phyloP scores from a whole-genome alignment of 331 rosid species.

The Pyracantha coccinea region DNA sequence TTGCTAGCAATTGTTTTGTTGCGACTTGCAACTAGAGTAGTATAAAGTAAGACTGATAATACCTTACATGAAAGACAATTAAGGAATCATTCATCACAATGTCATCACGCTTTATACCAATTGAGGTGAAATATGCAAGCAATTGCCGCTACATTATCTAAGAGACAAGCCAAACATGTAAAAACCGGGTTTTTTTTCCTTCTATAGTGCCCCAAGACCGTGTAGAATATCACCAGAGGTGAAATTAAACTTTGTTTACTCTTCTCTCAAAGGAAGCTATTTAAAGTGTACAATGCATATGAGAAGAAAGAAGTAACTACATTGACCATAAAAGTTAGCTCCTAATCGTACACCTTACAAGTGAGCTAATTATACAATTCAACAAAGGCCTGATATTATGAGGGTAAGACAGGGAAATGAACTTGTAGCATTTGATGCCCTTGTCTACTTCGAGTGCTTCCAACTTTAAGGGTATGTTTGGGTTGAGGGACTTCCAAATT shows the following conservation, averaged over 20 bases:
- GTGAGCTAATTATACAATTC: neutral
- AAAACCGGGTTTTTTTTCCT: neutral
- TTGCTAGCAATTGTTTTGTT: neutral
- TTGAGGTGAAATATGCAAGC: neutral
- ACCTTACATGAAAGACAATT: neutral
- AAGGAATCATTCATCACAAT: neutral
- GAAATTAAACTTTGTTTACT: neutral
- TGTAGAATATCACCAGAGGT: neutral
- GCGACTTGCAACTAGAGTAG: neutral
- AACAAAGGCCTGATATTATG: neutral
- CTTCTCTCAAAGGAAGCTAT: neutral
- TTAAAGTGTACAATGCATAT: neutral
- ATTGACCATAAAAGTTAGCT: neutral
- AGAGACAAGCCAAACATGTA: neutral
- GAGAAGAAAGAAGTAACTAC: neutral
- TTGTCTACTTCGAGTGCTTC: neutral
- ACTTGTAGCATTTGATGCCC: neutral
- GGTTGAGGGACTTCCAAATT: too few species aligned
- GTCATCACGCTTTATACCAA: neutral
- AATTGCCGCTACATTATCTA: neutral
- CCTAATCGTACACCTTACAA: neutral
- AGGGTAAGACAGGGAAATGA: neutral
- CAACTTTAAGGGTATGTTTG: neutral
- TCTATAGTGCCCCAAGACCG: neutral
- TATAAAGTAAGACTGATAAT: neutral